These are phyloP conservation scores for Malassezia vespertilionis DNA, from an alignment of 1,284 basidiomycete species.

Conservation along the genomic window DNA sequence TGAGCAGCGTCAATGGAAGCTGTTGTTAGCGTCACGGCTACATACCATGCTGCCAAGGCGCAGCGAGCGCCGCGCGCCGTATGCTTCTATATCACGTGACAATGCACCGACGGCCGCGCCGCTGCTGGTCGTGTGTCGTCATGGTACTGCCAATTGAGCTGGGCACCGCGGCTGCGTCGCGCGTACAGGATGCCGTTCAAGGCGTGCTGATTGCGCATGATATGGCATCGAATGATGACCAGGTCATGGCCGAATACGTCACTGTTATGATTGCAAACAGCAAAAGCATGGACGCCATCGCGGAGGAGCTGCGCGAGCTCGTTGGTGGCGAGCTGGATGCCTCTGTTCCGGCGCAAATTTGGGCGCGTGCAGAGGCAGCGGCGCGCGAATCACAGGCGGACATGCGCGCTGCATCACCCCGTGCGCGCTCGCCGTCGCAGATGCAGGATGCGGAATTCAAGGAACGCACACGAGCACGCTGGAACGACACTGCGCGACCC, in stretches of 20 bases:
- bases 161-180: slow-evolving; percentile 18
- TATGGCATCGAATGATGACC: slow-evolving; percentile 29
- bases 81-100: slow-evolving; percentile 9
- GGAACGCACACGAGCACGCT: too few species aligned
- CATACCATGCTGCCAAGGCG: slow-evolving; percentile 12
- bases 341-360: slow-evolving; percentile 31
- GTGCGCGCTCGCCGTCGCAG: slow-evolving; percentile 7
- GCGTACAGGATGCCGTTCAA: slow-evolving; percentile 29
- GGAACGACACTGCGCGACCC: neutral
- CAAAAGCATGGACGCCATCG: slow-evolving; percentile 36
- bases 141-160: slow-evolving; percentile 18
- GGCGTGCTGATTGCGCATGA: slow-evolving; percentile 24
- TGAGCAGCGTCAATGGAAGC: slow-evolving; percentile 56
- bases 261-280: slow-evolving; percentile 46
- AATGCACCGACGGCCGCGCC: too few species aligned
- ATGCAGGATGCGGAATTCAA: too few species aligned
- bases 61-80: neutral
- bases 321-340: slow-evolving; percentile 36
- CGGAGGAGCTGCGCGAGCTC: slow-evolving; percentile 36
- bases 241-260: slow-evolving; percentile 45
- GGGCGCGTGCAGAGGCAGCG: slow-evolving; percentile 20
- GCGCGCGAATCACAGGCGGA: neutral
- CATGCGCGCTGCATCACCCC: slow-evolving; percentile 3
- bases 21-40: slow-evolving; percentile 24
- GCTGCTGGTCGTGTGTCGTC: too few species aligned